phyloP scores from a whole-genome alignment of 352 stramenopile species.

The Phytophthora litchii region DNA sequence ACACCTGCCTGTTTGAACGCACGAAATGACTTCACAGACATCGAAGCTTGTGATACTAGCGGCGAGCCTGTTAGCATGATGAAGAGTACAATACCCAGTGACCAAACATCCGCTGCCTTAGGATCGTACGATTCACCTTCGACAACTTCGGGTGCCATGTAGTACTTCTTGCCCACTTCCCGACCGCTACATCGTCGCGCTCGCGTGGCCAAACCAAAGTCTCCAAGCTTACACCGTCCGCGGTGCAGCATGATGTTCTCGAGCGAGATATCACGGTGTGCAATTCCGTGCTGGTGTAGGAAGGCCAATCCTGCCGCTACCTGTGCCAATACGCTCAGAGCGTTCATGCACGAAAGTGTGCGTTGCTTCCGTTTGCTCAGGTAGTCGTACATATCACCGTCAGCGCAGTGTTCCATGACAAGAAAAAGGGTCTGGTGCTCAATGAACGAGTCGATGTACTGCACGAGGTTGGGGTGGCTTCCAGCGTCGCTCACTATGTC shows the following conservation, averaged over 20 bases:
- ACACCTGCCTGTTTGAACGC: conserved; percentile 35
- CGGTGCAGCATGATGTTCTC: conserved; percentile 45
- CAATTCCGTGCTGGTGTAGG: conserved; percentile 36
- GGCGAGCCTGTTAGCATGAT: conserved; percentile 40
- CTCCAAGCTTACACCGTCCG: conserved; percentile 48
- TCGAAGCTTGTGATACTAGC: conserved; percentile 38
- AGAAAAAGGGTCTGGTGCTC: conserved; percentile 48
- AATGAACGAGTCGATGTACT: conserved; percentile 53
- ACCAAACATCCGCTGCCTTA: conserved; percentile 29
- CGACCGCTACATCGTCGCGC: conserved; percentile 19
- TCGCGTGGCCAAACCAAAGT: conserved; percentile 52
- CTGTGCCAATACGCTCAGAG: conserved; percentile 40
- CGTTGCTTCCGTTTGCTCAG: conserved; percentile 22
- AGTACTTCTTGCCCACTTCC: conserved; percentile 54
- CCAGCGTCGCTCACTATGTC: conserved; percentile 38
- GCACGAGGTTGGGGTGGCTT: conserved; percentile 52
- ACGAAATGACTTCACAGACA: conserved; percentile 34
- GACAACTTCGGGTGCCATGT: conserved; percentile 60
- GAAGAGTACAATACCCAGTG: conserved; percentile 15
- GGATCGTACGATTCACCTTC: conserved; percentile 41
- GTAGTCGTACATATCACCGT: conserved; percentile 47
- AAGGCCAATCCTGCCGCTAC: conserved; percentile 36
- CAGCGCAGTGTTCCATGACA: conserved; percentile 47
- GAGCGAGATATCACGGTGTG: conserved; percentile 29
- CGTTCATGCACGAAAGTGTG: conserved; percentile 28